Evolutionary conservation across 2,329 filamentous ascomycete species (phyloP).

Genomic region (Penicillium sp.): DNA sequence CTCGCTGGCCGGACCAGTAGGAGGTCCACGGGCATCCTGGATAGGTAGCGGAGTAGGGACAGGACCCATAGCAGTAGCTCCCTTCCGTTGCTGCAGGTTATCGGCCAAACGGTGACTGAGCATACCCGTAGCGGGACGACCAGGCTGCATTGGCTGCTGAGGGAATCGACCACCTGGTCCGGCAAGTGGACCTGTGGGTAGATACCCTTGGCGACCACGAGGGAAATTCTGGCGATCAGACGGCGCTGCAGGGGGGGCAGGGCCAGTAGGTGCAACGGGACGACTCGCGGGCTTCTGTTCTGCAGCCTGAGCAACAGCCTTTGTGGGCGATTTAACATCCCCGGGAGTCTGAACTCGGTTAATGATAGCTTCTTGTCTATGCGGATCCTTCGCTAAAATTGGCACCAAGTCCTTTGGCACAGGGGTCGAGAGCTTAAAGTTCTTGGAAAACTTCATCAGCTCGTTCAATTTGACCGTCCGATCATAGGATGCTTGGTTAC

Average conservation of each 20-base stretch:
- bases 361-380: constrained; percentile 89
- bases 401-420: constrained; percentile 89
- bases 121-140: constrained; percentile 45
- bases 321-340: constrained; percentile 54
- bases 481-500: constrained; percentile 63
- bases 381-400: constrained; percentile 95
- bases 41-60: constrained; percentile 58
- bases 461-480: constrained; percentile 93
- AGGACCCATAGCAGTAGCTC: constrained; percentile 31
- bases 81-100: constrained; percentile 55
- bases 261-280: constrained; percentile 43
- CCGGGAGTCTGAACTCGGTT: constrained; percentile 79
- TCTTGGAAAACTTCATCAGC: constrained; percentile 89
- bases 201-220: constrained; percentile 48
- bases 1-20: constrained; percentile 69
- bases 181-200: constrained; percentile 49
- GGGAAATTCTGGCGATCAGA: constrained; percentile 51
- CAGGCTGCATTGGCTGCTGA: constrained; percentile 44
- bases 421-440: constrained; percentile 90
- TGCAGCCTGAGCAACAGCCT: constrained; percentile 45
- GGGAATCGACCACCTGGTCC: constrained; percentile 41
- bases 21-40: constrained; percentile 69
- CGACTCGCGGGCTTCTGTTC: constrained; percentile 56
- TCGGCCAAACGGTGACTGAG: constrained; percentile 54
- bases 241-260: constrained; percentile 35